These are phyloP conservation scores for Picea glauca DNA, from an alignment of 75 land plant species.

Conservation along the genomic window DNA sequence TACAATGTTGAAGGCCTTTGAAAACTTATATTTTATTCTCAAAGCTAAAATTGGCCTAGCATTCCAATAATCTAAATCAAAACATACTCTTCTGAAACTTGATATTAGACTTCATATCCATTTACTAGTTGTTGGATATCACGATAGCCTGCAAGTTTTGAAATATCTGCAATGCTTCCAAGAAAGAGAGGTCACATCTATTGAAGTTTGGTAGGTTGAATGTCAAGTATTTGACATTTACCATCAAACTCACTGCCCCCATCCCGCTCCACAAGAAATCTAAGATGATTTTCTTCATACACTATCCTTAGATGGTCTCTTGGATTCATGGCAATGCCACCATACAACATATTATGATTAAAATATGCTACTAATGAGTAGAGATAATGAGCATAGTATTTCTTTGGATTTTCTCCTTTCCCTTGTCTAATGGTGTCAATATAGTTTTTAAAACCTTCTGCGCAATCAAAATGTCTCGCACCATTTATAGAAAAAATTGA, in stretches of 20 bases:
- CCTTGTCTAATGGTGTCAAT: conserved; percentile 93
- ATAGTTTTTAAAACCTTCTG: conserved; percentile 71
- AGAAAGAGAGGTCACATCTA: conserved; percentile 88
- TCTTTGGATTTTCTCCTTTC: conserved; percentile 81
- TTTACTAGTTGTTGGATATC: conserved; percentile 92
- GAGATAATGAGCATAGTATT: conserved; percentile 92
- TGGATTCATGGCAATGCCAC: conserved; percentile 96
- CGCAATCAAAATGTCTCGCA: conserved; percentile 98
- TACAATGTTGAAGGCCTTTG: too few relatives aligned
- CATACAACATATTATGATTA: conserved; percentile 85
- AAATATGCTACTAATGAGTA: conserved; percentile 96
- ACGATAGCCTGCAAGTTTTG: conserved; percentile 83
- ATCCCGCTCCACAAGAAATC: conserved; percentile 87
- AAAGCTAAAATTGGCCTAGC: too few relatives aligned
- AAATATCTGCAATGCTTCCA: conserved; percentile 81
- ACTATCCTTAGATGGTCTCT: conserved; percentile 83
- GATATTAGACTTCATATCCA: conserved; percentile 78
- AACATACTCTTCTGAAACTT: too few relatives aligned
- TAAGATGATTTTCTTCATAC: conserved; percentile 94
- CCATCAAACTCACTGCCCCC: conserved; percentile 96
- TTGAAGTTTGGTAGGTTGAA: conserved; percentile 76
- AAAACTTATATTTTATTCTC: too few relatives aligned
- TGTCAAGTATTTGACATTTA: conserved; percentile 64
- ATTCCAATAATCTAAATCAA: too few relatives aligned
- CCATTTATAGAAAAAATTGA: conserved; percentile 96